A percentile compares a stretch with the other conserved stretches of the same genome.
Evolutionary conservation across 805 yeast species (phyloP).

Genomic region (Saturnispora quitensis): DNA sequence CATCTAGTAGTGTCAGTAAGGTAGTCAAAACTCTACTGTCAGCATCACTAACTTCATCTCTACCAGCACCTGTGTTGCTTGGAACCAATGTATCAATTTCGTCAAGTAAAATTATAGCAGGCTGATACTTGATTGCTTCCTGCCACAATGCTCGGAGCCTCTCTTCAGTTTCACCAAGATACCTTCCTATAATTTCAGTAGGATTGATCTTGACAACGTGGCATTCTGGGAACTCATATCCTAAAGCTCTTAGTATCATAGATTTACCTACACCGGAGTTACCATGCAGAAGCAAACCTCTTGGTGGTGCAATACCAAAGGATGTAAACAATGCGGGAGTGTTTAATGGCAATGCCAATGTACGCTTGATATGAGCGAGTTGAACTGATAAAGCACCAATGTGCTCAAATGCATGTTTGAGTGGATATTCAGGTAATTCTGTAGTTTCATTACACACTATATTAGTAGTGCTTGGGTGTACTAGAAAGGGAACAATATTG

Average conservation of each 20-base stretch:
- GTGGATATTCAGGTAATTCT: constrained; percentile 34
- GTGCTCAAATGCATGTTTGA: constrained; percentile 27
- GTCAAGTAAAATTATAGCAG: constrained; percentile 81
- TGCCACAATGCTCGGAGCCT: constrained; percentile 71
- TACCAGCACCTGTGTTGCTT: constrained; percentile 42
- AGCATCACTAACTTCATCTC: constrained; percentile 81
- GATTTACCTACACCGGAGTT: constrained; percentile 98
- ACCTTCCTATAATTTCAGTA: constrained; percentile 85
- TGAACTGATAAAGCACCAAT: constrained; percentile 76
- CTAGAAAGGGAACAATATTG: constrained; percentile 15
- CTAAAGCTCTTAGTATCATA: constrained; percentile 74
- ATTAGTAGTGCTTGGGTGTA: constrained; percentile 24
- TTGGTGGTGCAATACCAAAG: constrained; percentile 86
- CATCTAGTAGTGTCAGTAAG: constrained; percentile 71
- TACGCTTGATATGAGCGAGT: constrained; percentile 48
- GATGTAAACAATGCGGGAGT: constrained; percentile 68
- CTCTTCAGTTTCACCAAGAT: constrained; percentile 88
- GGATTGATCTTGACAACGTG: constrained; percentile 85
- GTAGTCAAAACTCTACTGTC: constrained; percentile 90
- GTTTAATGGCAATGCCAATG: constrained; percentile 73
- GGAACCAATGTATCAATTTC: constrained; percentile 93
- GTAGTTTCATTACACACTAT: constrained; percentile 26
- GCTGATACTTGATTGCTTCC: constrained; percentile 82
- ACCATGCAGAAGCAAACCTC: constrained; percentile 91
- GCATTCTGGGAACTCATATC: constrained; percentile 59